phyloP scores from a whole-genome alignment of 495 filamentous ascomycete genomes.

The Amphirosellinia nigrospora region DNA sequence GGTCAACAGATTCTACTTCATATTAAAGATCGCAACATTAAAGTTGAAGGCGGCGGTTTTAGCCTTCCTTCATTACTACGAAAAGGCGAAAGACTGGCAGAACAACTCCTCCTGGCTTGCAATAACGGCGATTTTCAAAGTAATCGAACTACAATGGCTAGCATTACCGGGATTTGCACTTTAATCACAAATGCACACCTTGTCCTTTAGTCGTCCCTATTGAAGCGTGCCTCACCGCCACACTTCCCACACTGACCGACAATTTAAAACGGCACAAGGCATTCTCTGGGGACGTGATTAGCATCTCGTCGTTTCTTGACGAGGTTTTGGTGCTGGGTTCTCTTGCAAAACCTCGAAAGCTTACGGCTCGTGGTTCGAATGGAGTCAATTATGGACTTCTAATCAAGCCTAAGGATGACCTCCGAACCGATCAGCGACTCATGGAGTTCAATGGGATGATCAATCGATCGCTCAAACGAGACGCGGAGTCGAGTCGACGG shows the following conservation, averaged over 20 bases:
- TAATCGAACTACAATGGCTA: slow-evolving; percentile 68
- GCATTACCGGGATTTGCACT: slow-evolving; percentile 77
- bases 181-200: slow-evolving; percentile 82
- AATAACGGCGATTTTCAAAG: slow-evolving; percentile 73
- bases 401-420: slow-evolving; percentile 97
- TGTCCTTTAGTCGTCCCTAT: slow-evolving; percentile 86
- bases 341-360: slow-evolving; percentile 88
- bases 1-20: slow-evolving; percentile 57
- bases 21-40: slow-evolving; percentile 44
- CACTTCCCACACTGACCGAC: slow-evolving; percentile 75
- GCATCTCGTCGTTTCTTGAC: slow-evolving; percentile 71
- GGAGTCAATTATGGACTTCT: slow-evolving; percentile 86
- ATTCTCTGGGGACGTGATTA: slow-evolving; percentile 69
- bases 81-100: slow-evolving; percentile 80
- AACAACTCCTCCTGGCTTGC: slow-evolving; percentile 81
- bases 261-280: slow-evolving; percentile 76
- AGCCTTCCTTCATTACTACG: slow-evolving; percentile 74
- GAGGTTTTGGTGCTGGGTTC: slow-evolving; percentile 90
- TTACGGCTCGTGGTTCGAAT: slow-evolving; percentile 87
- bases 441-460: slow-evolving; percentile 99
- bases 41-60: slow-evolving; percentile 40
- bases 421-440: slow-evolving; percentile 93
- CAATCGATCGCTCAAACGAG: slow-evolving; percentile 87
- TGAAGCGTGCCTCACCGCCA: slow-evolving; percentile 82
- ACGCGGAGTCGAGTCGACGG: slow-evolving; percentile 86